phyloP scores from a whole-genome alignment of 148 eudicot species.

The Rhododendron griersonianum region DNA sequence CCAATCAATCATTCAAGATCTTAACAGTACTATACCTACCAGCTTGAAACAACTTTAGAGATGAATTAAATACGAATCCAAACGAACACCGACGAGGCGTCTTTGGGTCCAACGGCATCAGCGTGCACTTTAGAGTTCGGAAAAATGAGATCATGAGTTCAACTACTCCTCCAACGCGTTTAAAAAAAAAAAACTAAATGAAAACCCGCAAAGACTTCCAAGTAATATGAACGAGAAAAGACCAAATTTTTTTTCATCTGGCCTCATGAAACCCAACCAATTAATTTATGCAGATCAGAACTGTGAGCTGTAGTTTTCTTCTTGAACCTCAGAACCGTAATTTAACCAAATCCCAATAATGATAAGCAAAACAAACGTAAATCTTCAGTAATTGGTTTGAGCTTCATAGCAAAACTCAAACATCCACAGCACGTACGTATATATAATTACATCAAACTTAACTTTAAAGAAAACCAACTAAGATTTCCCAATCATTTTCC shows the following conservation, averaged over 20 bases:
- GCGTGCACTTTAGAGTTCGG: too few species aligned
- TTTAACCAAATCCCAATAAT: neutral
- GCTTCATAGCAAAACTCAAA: conserved; percentile 11
- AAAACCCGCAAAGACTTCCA: neutral
- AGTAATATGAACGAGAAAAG: neutral
- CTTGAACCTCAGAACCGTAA: neutral
- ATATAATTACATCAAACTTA: neutral
- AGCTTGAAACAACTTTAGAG: neutral
- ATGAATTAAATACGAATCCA: neutral
- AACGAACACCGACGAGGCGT: neutral
- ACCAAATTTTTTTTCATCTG: neutral
- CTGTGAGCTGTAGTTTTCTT: neutral
- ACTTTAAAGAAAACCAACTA: neutral
- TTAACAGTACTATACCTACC: neutral
- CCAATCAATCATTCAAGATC: neutral
- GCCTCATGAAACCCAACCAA: neutral
- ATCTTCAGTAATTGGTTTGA: neutral
- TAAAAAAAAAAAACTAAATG: neutral
- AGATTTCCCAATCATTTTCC: neutral
- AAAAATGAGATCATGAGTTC: too few species aligned
- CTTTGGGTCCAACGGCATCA: too few species aligned
- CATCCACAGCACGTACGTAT: neutral
- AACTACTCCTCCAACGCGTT: too few species aligned
- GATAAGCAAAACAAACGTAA: neutral
- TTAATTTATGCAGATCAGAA: conserved; percentile 3